phyloP scores from a whole-genome alignment of 371 early-diverging fungal species.

The Syncephalis plumigaleata region DNA sequence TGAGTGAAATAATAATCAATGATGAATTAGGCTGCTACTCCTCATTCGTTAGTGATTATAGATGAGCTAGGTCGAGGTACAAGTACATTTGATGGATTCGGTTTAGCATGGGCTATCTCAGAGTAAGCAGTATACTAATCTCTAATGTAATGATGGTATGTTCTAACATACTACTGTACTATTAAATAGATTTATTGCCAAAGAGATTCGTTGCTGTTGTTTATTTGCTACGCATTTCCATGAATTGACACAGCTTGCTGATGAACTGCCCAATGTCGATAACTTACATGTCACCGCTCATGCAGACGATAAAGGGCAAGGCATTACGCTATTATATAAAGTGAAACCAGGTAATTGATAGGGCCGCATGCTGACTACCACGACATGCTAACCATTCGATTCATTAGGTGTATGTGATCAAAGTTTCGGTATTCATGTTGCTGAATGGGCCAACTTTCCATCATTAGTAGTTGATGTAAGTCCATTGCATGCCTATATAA shows the following conservation, averaged over 20 bases:
- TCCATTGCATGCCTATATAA: not conserved
- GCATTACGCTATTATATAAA: slow-evolving; percentile 73
- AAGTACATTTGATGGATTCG: slow-evolving; percentile 95
- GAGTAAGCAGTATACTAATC: too few relatives aligned
- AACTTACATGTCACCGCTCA: slow-evolving; percentile 80
- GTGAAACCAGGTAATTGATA: slow-evolving; percentile 40
- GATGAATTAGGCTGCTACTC: slow-evolving; percentile 45
- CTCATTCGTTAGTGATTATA: slow-evolving; percentile 86
- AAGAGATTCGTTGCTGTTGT: slow-evolving; percentile 53
- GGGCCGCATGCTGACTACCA: not conserved
- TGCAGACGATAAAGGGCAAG: slow-evolving; percentile 14
- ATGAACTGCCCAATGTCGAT: slow-evolving; percentile 46
- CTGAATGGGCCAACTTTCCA: slow-evolving; percentile 91
- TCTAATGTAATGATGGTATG: not conserved
- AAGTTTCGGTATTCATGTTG: slow-evolving; percentile 98
- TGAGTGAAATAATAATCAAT: not conserved
- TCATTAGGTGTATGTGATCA: slow-evolving; percentile 64
- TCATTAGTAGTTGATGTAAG: slow-evolving; percentile 37
- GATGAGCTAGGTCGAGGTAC: slow-evolving; percentile 99
- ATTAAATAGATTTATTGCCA: slow-evolving; percentile 67
- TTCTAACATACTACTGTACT: too few relatives aligned
- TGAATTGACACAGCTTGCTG: slow-evolving; percentile 74
- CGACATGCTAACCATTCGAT: slow-evolving; percentile 18
- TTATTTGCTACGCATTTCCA: slow-evolving; percentile 98
- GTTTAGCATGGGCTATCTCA: slow-evolving; percentile 93